Evolutionary conservation across 345 rosid genomes (phyloP), one percentile per base, ranked within the genome.

Genomic region (Diplotaxis tenuifolia): DNA sequence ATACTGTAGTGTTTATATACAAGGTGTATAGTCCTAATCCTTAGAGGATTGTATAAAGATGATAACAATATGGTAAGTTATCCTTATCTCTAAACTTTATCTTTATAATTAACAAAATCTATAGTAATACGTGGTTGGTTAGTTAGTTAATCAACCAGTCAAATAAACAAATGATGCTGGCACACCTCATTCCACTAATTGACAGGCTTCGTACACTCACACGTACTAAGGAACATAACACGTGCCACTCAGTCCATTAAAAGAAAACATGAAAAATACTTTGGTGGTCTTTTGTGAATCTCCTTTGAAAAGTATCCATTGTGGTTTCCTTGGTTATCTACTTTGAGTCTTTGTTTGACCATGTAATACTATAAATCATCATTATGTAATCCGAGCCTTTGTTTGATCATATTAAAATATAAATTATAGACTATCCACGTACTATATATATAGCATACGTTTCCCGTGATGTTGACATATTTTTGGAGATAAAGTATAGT

Each of bases 111-210:
- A 45, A 18, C 45, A 59, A 45, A 58, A 27, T 12, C 2, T 31
- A 12, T 42, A 10, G 23, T 53, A 21, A 4, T 62, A 22, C 34
- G 38, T 52, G 65, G 64, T 73, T 73, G 58, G 58, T 73, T 65
- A 7, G 54, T 45, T 45, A 40, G 47, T 40, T 40, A 53, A n/a
- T 40, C 47, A 18, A 63, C 64, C 64, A 27, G 18, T 63, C 76
- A 19, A 72, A 53, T 54, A 22, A 59, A 15, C 31, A 23, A n/a
- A 6, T 53, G 57, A 55, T 29, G 63, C 25, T 60, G 21, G 2
- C 5, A 61, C 68, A 32, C 36, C 60, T 21, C 50, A 49, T 50
- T 15, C 62, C 36, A 70, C 66, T 59, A 31, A 27, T 9, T 50
- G 28, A 52, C 54, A 72, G 38, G 53, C 62, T 34, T 62, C 53